Base-by-base conservation (phyloP, 768 basidiomycete species). In the Exidia glandulosa region DNA sequence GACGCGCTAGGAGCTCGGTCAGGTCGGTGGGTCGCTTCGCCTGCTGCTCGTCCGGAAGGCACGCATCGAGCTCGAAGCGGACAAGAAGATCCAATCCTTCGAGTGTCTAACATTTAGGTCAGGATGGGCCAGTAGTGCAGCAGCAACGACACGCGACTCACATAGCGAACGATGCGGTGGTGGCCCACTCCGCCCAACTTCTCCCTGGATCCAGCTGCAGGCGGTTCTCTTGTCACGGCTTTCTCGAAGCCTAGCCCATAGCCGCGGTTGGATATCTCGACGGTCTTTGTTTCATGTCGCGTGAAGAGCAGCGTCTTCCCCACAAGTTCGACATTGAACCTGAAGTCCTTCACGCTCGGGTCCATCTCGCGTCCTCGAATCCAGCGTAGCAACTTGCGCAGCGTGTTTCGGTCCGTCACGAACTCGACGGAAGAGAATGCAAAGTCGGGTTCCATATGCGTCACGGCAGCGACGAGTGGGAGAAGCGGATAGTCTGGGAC, bases 281-380 rank as follows among this genome's bases (percentile, higher is more conserved):
- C 61, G 66, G 12, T 70, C 60, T 61, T 71, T 68, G 61, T 78
- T 79, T 80, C 85, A 86, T 72, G 74, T 1, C 88, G 73, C 59
- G 80, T 82, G 64, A 89, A 71, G 30, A 90, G 65, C 16, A 87
- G 72, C 0, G 88, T 88, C 59, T 73, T 74, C 1, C 87, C 86
- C 0, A 75, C 78, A 19, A 87, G 73, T 66, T 90, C 82, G 3
- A 83, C 62, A 59, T 91, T 87, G 62, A 91, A 86, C 23, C 88
- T 74, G 66, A 90, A 91, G 58, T 81, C 78, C 13, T 71, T 66
- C n/a, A 65, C 62, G 16, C 19, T 54, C 16, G 64, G 55, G 23
- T 65, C 64, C 3, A 25, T 27, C 25, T 31, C 50, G 50, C 50
- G 50, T 7, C 50, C 50, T 23, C 50, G 50, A n/a, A 79, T 74